These are phyloP conservation scores for Cylindrotheca fusiformis DNA, from an alignment of 108 stramenopile species.

Conservation along the genomic window DNA sequence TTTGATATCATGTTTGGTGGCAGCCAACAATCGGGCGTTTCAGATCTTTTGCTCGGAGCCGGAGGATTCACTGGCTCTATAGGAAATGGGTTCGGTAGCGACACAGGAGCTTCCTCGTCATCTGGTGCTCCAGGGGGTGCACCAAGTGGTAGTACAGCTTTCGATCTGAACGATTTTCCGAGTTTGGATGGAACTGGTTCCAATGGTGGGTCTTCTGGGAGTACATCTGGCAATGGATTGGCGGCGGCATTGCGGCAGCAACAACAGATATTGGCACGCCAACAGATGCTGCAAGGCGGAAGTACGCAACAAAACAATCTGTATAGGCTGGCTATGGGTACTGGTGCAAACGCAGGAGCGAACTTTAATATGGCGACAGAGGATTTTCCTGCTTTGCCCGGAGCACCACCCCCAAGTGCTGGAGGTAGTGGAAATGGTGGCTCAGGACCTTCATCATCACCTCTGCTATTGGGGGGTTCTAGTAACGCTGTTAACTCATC, in stretches of 20 bases:
- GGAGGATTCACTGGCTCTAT: conserved; percentile 42
- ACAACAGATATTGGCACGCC: conserved; percentile 38
- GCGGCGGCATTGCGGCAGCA: conserved; percentile 65
- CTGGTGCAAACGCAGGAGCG: conserved; percentile 39
- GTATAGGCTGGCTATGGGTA: conserved; percentile 76
- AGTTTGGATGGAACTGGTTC: conserved; percentile 60
- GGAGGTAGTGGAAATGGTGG: conserved; percentile 21
- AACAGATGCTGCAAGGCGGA: conserved; percentile 62
- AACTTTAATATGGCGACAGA: conserved; percentile 84
- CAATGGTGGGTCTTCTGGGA: conserved; percentile 29
- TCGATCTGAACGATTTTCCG: conserved; percentile 88
- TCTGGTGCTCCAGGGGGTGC: conserved; percentile 28
- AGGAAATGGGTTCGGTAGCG: conserved; percentile 49
- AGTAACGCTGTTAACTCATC: conserved; percentile 11
- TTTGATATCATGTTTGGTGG: conserved; percentile 43
- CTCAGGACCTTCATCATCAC: conserved; percentile 23
- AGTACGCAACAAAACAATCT: conserved; percentile 45
- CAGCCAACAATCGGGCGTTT: conserved; percentile 43
- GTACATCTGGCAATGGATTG: conserved; percentile 59
- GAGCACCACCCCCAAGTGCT: conserved; percentile 25
- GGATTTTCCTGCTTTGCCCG: conserved; percentile 74
- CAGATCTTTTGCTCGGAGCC: conserved; percentile 51
- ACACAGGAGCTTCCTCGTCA: conserved; percentile 29
- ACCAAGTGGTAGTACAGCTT: conserved; percentile 35
- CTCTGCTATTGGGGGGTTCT: conserved; percentile 29